Conservation (phyloP, 2,329 filamentous ascomycete species). For the Xylariaceae sp. region DNA sequence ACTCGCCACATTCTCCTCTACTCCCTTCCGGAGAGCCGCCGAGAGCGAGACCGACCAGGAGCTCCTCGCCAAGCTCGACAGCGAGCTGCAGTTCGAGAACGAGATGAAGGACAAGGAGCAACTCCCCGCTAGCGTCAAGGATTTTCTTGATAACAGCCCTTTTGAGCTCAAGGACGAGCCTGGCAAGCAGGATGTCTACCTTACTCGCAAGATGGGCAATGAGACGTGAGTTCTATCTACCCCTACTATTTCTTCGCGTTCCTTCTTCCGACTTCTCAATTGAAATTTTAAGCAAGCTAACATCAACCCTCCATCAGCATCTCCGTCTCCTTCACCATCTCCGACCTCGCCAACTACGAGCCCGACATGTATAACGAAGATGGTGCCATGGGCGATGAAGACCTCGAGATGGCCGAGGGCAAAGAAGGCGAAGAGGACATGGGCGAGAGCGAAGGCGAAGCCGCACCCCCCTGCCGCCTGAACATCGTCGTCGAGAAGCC, state of each 20-base stretch:
- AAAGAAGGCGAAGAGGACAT: conserved; percentile 45
- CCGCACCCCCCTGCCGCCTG: conserved; percentile 65
- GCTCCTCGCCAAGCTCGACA: conserved; percentile 79
- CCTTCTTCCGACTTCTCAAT: not conserved
- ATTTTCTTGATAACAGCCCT: conserved; percentile 80
- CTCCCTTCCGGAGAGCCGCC: conserved; percentile 39
- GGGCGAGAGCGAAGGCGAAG: conserved; percentile 46
- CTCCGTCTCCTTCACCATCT: conserved; percentile 78
- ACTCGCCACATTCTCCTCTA: conserved; percentile 48
- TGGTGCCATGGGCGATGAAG: conserved; percentile 48
- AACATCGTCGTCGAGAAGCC: conserved; percentile 88
- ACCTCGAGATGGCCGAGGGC: conserved; percentile 40
- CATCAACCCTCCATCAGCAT: conserved; percentile 46
- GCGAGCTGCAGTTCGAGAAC: conserved; percentile 79
- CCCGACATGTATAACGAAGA: conserved; percentile 57
- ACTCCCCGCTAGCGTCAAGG: conserved; percentile 72
- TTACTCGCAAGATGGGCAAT: conserved; percentile 78
- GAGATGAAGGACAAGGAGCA: conserved; percentile 71
- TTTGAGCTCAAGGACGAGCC: conserved; percentile 79
- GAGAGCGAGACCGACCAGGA: conserved; percentile 64
- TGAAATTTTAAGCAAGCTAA: conserved; percentile 19
- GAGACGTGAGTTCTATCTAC: conserved; percentile 66
- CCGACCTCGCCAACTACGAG: conserved; percentile 69
- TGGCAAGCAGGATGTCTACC: conserved; percentile 82
- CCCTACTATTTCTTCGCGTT: no score